Percentiles rank a stretch among this genome's conserved stretches.
phyloP scores from a whole-genome alignment of 148 eudicot genomes.

The Camellia granthamiana region DNA sequence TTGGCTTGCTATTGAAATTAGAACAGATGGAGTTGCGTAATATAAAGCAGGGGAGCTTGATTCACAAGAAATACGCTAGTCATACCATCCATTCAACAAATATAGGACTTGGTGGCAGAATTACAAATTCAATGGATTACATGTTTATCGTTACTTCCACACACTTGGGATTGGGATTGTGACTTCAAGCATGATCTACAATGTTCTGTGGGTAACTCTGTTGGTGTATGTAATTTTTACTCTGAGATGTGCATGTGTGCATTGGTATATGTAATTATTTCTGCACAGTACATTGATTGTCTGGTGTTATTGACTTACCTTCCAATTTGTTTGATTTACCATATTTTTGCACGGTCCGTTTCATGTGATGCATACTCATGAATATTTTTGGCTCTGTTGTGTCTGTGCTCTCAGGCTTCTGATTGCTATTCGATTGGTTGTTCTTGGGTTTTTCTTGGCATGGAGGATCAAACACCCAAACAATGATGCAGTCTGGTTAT shows the following conservation, averaged over 20 bases:
- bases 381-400: conserved; percentile 8
- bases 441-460: conserved; percentile 64
- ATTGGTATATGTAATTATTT: not conserved
- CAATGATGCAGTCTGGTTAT: conserved; percentile 86
- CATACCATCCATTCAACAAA: not conserved
- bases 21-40: not conserved
- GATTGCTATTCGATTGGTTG: conserved; percentile 58
- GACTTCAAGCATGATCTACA: not conserved
- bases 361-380: conserved; percentile 1
- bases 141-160: not conserved
- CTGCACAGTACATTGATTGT: not conserved
- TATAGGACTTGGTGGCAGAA: not conserved
- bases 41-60: not conserved
- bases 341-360: not conserved
- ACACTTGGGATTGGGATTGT: not conserved
- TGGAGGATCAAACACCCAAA: conserved; percentile 81
- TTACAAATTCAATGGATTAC: not conserved
- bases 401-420: conserved; percentile 53
- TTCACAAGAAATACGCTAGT: not conserved
- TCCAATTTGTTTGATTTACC: not conserved
- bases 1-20: not conserved
- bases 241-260: not conserved
- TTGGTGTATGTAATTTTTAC: not conserved
- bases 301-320: not conserved
- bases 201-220: not conserved